Conservation (phyloP, 352 stramenopile species). For the Thalassiosira livingstoniorum region DNA sequence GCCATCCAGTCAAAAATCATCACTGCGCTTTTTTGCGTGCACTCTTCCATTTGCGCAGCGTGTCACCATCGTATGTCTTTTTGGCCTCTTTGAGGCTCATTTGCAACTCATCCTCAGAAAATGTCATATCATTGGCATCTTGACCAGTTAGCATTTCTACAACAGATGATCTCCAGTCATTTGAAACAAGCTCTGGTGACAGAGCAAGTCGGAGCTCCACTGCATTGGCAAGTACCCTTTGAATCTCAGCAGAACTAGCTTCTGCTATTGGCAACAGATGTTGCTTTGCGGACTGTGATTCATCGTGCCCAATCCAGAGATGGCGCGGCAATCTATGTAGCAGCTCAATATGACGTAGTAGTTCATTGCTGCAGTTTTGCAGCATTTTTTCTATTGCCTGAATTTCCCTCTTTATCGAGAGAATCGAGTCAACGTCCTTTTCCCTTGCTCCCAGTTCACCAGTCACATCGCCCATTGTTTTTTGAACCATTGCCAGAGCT, state of each 20-base stretch:
- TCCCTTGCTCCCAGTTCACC: constrained; percentile 54
- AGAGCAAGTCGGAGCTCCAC: constrained; percentile 55
- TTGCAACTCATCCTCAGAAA: constrained; percentile 69
- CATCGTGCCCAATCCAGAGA: constrained; percentile 66
- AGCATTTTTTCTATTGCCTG: constrained; percentile 53
- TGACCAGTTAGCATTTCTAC: constrained; percentile 68
- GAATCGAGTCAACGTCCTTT: constrained; percentile 59
- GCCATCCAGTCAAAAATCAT: too few relatives aligned
- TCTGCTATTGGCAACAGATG: constrained; percentile 61
- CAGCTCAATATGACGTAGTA: constrained; percentile 65
- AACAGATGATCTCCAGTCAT: constrained; percentile 63
- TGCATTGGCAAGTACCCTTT: constrained; percentile 40
- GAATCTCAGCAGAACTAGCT: constrained; percentile 30
- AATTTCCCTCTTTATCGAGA: constrained; percentile 55
- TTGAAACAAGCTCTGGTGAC: constrained; percentile 19
- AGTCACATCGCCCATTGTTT: constrained; percentile 71
- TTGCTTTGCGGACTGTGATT: constrained; percentile 61
- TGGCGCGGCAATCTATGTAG: constrained; percentile 47
- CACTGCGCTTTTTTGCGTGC: constrained; percentile 69
- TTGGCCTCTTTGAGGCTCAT: constrained; percentile 76
- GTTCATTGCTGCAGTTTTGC: constrained; percentile 32
- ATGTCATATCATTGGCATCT: constrained; percentile 36
- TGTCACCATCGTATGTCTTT: constrained; percentile 64
- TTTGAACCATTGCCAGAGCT: constrained; percentile 56
- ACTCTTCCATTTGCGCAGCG: constrained; percentile 73